Conservation (phyloP, 306 rosid genomes). For the Notholithocarpus densiflorus region DNA sequence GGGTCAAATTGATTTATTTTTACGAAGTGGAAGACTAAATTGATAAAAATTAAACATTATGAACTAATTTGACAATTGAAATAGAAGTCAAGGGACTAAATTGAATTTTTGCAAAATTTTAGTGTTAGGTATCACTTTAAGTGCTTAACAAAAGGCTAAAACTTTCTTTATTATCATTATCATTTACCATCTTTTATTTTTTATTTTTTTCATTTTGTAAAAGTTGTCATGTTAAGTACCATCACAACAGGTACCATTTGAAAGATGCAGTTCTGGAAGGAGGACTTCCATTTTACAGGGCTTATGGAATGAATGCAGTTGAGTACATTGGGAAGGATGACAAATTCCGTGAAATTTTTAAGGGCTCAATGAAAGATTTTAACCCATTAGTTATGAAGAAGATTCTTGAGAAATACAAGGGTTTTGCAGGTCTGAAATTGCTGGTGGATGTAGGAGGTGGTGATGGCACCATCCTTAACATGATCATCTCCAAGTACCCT, state of each 20-base stretch:
- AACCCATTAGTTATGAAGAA: conserved; percentile 2
- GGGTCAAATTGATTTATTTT: too few relatives aligned
- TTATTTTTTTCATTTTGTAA: not conserved
- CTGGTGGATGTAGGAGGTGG: conserved; percentile 26
- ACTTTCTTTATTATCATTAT: not conserved
- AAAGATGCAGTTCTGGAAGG: conserved; percentile 29
- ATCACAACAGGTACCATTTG: conserved; percentile 17
- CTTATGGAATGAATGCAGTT: conserved; percentile 8
- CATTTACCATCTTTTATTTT: not conserved
- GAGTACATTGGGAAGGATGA: conserved; percentile 17
- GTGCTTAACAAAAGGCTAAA: not conserved
- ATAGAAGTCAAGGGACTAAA: too few relatives aligned
- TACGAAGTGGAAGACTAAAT: too few relatives aligned
- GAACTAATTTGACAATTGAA: too few relatives aligned
- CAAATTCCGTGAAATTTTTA: conserved; percentile 7
- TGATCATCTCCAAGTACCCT: conserved; percentile 28
- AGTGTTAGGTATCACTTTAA: too few relatives aligned
- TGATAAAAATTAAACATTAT: too few relatives aligned
- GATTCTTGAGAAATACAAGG: conserved; percentile 7
- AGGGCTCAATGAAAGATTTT: conserved; percentile 16
- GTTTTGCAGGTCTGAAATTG: conserved; percentile 25
- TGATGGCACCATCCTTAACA: conserved; percentile 20
- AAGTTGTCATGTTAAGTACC: not conserved
- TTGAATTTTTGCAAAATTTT: too few relatives aligned
- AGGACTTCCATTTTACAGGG: conserved; percentile 18